Conservation (phyloP, 768 basidiomycete genomes). For the Dentipellis fragilis region DNA sequence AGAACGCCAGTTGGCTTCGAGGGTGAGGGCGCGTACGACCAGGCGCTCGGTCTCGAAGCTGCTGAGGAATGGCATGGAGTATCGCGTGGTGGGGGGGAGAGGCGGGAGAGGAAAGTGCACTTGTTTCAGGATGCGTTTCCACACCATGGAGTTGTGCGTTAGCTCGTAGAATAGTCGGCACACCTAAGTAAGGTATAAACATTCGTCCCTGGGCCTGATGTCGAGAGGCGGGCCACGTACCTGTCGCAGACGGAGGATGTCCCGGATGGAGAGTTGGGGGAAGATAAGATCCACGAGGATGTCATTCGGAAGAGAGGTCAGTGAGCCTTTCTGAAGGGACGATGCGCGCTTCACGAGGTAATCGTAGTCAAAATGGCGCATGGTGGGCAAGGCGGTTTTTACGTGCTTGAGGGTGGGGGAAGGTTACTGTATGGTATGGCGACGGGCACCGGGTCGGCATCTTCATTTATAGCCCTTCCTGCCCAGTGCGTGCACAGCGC, state of each 20-base stretch:
- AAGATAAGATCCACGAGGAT: conserved; percentile 12
- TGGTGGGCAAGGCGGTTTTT: too few relatives aligned
- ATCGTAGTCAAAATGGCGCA: neutral
- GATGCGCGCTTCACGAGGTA: neutral
- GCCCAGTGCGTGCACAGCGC: too few relatives aligned
- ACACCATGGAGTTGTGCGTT: conserved; percentile 12
- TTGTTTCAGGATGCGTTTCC: conserved; percentile 12
- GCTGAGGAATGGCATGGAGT: conserved; percentile 8
- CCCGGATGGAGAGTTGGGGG: conserved; percentile 10
- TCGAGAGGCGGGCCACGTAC: neutral
- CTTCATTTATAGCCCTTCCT: too few relatives aligned
- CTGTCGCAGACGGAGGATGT: conserved; percentile 11
- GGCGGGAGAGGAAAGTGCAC: conserved; percentile 13
- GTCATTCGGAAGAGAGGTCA: conserved; percentile 6
- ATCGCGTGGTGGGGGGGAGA: conserved; percentile 9
- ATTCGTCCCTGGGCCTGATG: neutral
- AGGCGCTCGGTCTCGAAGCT: conserved; percentile 13
- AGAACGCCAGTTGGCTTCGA: conserved; percentile 15
- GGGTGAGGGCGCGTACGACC: conserved; percentile 8
- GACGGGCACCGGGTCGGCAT: too few relatives aligned
- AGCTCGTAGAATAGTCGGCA: conserved; percentile 9
- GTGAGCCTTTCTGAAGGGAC: neutral
- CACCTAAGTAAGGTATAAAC: neutral
- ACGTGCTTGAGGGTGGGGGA: too few relatives aligned
- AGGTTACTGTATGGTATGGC: too few relatives aligned